These are phyloP conservation scores for Trypanosoma theileri DNA, from an alignment of 208 protist species.

Conservation along the genomic window DNA sequence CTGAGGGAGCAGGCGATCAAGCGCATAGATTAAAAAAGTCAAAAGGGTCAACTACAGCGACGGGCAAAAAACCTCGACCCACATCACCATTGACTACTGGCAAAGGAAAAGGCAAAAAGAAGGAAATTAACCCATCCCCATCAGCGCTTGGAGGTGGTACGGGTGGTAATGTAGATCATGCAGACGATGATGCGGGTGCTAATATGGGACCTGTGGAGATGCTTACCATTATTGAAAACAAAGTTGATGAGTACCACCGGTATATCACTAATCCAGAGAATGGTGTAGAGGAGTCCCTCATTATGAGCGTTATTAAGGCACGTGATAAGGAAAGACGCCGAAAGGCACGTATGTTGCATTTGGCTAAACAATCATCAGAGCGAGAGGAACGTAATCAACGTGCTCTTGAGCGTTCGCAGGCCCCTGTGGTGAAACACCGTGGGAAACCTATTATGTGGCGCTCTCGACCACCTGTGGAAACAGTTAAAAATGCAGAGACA, in stretches of 20 bases:
- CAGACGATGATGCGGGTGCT: slow-evolving; percentile 33
- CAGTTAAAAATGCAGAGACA: slow-evolving; percentile 33
- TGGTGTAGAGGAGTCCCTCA: slow-evolving; percentile 64
- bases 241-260: slow-evolving; percentile 88
- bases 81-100: too few relatives aligned
- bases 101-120: slow-evolving; percentile 18
- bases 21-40: not conserved
- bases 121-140: not conserved
- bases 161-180: slow-evolving; percentile 15
- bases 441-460: slow-evolving; percentile 87
- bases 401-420: slow-evolving; percentile 80
- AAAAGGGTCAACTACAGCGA: not conserved
- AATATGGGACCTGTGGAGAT: slow-evolving; percentile 90
- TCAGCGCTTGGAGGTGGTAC: not conserved
- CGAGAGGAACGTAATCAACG: slow-evolving; percentile 73
- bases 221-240: slow-evolving; percentile 92
- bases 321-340: slow-evolving; percentile 85
- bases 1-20: not conserved
- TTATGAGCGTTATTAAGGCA: slow-evolving; percentile 76
- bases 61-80: not conserved
- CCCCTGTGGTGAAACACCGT: slow-evolving; percentile 60
- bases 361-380: slow-evolving; percentile 72
- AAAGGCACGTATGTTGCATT: slow-evolving; percentile 65
- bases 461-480: slow-evolving; percentile 51
- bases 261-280: slow-evolving; percentile 68